Evolutionary conservation across 1,284 basidiomycete species (phyloP).

Genomic region (Cutaneotrichosporon sp.): DNA sequence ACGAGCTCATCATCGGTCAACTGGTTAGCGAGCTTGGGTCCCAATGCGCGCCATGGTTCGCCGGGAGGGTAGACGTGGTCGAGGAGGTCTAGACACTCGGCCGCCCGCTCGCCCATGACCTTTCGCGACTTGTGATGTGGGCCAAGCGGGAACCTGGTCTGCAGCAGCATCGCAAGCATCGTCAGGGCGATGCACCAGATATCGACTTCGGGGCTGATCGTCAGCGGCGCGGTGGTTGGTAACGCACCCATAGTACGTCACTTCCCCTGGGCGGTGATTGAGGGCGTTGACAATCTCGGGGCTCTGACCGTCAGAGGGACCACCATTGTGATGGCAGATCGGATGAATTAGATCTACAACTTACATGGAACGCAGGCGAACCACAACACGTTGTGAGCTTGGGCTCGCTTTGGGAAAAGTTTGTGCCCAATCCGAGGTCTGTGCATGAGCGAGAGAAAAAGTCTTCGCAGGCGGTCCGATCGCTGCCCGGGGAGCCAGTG

Average conservation of each 20-base stretch:
- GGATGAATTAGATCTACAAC: too few species aligned
- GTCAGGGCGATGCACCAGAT: slow-evolving; percentile 57
- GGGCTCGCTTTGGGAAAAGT: slow-evolving; percentile 54
- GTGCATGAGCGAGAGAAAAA: background rate
- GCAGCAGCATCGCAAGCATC: slow-evolving; percentile 52
- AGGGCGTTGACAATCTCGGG: slow-evolving; percentile 55
- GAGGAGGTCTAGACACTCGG: slow-evolving; percentile 50
- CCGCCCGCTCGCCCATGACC: slow-evolving; percentile 50
- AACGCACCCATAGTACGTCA: slow-evolving; percentile 51
- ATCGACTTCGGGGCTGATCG: slow-evolving; percentile 55
- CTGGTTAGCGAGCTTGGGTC: background rate
- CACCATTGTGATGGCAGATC: background rate
- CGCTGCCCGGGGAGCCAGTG: background rate
- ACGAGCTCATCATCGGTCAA: slow-evolving; percentile 23
- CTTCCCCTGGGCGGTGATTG: slow-evolving; percentile 50
- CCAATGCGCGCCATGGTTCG: slow-evolving; percentile 29
- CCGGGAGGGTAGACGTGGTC: slow-evolving; percentile 40
- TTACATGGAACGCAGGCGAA: slow-evolving; percentile 51
- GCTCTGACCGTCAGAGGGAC: slow-evolving; percentile 36
- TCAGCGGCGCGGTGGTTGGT: slow-evolving; percentile 8
- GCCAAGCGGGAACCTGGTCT: slow-evolving; percentile 54
- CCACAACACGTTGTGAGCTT: slow-evolving; percentile 58
- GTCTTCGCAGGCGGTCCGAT: too few species aligned
- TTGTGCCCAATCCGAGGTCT: slow-evolving; percentile 57
- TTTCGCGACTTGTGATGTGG: slow-evolving; percentile 51